These are phyloP conservation scores for Suillus weaverae DNA, from an alignment of 768 basidiomycete genomes.

Conservation along the genomic window DNA sequence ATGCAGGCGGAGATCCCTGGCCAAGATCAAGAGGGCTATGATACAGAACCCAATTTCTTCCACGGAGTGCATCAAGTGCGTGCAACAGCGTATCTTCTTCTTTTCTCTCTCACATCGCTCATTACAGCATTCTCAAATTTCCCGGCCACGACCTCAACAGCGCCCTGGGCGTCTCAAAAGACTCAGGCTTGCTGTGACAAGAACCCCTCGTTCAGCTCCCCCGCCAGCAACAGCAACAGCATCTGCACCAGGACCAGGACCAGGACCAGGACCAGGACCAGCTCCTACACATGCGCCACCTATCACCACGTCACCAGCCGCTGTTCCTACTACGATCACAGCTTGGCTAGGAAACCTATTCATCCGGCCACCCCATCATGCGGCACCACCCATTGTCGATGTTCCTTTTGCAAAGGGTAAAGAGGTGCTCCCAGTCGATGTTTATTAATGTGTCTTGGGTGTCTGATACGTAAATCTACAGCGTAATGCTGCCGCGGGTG, in stretches of 20 bases:
- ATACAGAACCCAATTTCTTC: neutral
- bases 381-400: neutral
- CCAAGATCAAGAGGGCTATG: neutral
- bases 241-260: no score
- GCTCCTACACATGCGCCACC: no score
- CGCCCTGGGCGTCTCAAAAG: neutral
- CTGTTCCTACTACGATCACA: neutral
- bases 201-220: neutral
- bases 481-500: neutral
- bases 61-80: neutral
- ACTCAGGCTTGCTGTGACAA: neutral
- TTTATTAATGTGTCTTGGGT: neutral
- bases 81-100: neutral
- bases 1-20: neutral
- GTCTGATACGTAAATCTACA: neutral
- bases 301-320: neutral
- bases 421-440: neutral
- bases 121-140: neutral
- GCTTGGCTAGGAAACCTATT: neutral
- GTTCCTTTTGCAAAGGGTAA: neutral
- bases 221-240: no score
- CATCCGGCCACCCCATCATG: neutral
- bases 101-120: neutral
- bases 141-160: neutral
- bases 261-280: no score